These are phyloP conservation scores for Didymella exigua DNA, from an alignment of 2,329 filamentous ascomycete species.

Conservation along the genomic window DNA sequence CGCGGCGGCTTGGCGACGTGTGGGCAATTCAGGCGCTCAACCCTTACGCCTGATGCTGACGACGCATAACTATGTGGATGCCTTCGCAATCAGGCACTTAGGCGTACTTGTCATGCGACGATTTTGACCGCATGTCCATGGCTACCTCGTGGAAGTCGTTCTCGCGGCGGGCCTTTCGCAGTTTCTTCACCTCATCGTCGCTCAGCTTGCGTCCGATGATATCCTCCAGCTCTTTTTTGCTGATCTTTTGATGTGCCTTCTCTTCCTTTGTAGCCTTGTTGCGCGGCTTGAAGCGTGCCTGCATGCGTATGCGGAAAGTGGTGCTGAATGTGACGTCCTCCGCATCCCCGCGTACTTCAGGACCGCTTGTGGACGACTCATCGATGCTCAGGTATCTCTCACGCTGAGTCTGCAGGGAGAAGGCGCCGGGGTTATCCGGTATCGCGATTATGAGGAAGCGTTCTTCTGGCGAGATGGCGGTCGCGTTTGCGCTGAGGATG, in stretches of 20 bases:
- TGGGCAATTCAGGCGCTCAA: conserved; percentile 6
- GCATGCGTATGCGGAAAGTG: conserved; percentile 84
- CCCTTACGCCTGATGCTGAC: neutral
- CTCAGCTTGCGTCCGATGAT: conserved; percentile 76
- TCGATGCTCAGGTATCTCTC: conserved; percentile 72
- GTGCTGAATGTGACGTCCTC: conserved; percentile 70
- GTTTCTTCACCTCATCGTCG: conserved; percentile 81
- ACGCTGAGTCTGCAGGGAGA: conserved; percentile 74
- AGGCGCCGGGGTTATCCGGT: conserved; percentile 70
- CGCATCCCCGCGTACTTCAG: conserved; percentile 78
- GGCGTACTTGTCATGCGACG: conserved; percentile 65
- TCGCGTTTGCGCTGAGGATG: conserved; percentile 73
- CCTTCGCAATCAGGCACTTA: neutral
- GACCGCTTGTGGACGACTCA: conserved; percentile 45
- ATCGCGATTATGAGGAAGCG: conserved; percentile 71
- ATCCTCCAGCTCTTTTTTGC: conserved; percentile 80
- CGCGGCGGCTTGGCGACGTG: conserved; percentile 1
- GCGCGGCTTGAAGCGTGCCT: conserved; percentile 88
- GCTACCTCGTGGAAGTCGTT: conserved; percentile 89
- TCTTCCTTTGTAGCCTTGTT: conserved; percentile 81
- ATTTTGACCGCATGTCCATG: conserved; percentile 86
- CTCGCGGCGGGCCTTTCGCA: conserved; percentile 83
- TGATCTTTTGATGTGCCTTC: conserved; percentile 84
- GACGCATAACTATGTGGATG: neutral
- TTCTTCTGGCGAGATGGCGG: conserved; percentile 84